Conservation (phyloP, 306 rosid species). For the Malus orientalis region DNA sequence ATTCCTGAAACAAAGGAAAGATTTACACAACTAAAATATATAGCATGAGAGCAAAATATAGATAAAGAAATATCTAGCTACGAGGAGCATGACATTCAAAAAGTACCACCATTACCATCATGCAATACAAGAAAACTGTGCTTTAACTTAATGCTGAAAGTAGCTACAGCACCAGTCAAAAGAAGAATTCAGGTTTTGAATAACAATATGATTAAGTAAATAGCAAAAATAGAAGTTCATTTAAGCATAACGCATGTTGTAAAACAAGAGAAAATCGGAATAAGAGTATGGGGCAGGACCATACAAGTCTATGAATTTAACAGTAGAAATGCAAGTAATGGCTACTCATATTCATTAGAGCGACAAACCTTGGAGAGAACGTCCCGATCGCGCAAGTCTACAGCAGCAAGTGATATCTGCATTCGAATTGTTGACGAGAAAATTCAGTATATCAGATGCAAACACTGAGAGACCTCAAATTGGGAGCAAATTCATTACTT, state of each 20-base stretch:
- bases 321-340: neutral
- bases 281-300: neutral
- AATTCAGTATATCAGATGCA: neutral
- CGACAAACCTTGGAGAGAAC: constrained; percentile 78
- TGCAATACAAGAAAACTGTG: neutral
- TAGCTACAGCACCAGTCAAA: neutral
- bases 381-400: constrained; percentile 77
- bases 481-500: neutral
- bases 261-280: neutral
- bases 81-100: neutral
- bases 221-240: neutral
- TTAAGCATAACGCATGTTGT: neutral
- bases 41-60: neutral
- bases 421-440: neutral
- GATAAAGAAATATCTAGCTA: neutral
- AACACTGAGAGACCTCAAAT: neutral
- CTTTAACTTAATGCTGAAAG: neutral
- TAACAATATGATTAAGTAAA: neutral
- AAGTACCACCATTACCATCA: neutral
- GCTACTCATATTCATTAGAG: neutral
- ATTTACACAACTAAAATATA: constrained; percentile 14
- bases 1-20: constrained; percentile 11
- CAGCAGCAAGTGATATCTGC: constrained; percentile 85
- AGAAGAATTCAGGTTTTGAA: neutral
- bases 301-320: neutral